A percentile compares a stretch with the other conserved stretches of the same genome.
phyloP scores from a whole-genome alignment of 768 basidiomycete species.

The Boletus tylopilopsis region DNA sequence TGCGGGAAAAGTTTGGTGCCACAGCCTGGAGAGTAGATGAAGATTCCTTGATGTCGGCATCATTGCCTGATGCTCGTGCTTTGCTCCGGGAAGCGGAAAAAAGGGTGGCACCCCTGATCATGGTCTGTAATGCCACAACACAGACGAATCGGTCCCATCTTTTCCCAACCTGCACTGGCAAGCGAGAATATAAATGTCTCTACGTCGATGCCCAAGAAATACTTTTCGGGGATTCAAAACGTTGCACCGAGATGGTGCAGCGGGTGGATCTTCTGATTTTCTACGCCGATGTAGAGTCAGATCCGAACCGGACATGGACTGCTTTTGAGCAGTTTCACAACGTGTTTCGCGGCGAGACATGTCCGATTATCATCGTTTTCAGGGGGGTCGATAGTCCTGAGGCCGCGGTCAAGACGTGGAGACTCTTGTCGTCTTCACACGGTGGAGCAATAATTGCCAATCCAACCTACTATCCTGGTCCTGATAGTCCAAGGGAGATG shows the following conservation, averaged over 20 bases:
- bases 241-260: neutral
- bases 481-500: conserved; percentile 7
- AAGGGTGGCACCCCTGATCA: conserved; percentile 9
- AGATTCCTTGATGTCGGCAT: conserved; percentile 12
- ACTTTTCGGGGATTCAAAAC: neutral
- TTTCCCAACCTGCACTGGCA: conserved; percentile 1
- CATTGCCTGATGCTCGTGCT: conserved; percentile 20
- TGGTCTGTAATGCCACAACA: conserved; percentile 16
- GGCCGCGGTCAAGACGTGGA: conserved; percentile 15
- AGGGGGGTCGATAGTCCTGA: conserved; percentile 14
- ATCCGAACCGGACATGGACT: conserved; percentile 9
- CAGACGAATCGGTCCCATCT: neutral
- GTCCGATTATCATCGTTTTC: conserved; percentile 22
- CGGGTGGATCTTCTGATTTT: conserved; percentile 24
- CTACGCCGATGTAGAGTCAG: conserved; percentile 11
- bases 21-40: conserved; percentile 23
- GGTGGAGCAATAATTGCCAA: conserved; percentile 14
- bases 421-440: conserved; percentile 8
- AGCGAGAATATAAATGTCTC: conserved; percentile 14
- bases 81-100: conserved; percentile 12
- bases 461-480: conserved; percentile 20
- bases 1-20: conserved; percentile 7
- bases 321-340: conserved; percentile 15
- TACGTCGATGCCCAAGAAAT: conserved; percentile 4
- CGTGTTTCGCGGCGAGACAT: conserved; percentile 16